phyloP scores from a whole-genome alignment of 805 yeast species.

The Jamesozyma lodderae region DNA sequence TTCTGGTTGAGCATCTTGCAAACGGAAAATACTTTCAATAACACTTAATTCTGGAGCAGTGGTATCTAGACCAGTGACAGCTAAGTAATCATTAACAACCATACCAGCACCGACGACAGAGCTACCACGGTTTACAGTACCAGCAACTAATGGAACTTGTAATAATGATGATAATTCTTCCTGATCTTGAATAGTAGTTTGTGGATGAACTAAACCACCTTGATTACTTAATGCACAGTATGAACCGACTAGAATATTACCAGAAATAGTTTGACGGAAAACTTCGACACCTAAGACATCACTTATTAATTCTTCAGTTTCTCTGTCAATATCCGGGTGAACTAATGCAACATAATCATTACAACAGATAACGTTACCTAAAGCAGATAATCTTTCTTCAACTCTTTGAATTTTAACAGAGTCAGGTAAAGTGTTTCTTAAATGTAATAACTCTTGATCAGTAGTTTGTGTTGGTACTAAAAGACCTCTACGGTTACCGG shows the following conservation, averaged over 20 bases:
- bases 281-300: constrained; percentile 98
- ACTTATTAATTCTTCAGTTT: constrained; percentile 95
- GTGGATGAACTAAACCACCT: constrained; percentile 98
- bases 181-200: constrained; percentile 93
- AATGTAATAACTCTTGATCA: constrained; percentile 95
- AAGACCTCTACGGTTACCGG: constrained; percentile 95
- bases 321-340: constrained; percentile 98
- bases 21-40: constrained; percentile 88
- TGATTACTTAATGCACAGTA: constrained; percentile 92
- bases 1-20: constrained; percentile 86
- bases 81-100: constrained; percentile 97
- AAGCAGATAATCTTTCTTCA: constrained; percentile 92
- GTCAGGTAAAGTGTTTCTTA: constrained; percentile 94
- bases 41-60: constrained; percentile 98
- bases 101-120: constrained; percentile 97
- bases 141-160: constrained; percentile 97
- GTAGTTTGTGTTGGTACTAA: constrained; percentile 96
- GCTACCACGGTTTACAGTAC: constrained; percentile 96
- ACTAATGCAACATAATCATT: constrained; percentile 98
- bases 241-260: constrained; percentile 94
- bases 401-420: constrained; percentile 92
- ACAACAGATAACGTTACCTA: constrained; percentile 97
- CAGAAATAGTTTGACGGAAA: constrained; percentile 97
- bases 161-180: constrained; percentile 92
- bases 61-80: constrained; percentile 94